Conservation (phyloP, 169 alveolate species). For the Neospora caninum region DNA sequence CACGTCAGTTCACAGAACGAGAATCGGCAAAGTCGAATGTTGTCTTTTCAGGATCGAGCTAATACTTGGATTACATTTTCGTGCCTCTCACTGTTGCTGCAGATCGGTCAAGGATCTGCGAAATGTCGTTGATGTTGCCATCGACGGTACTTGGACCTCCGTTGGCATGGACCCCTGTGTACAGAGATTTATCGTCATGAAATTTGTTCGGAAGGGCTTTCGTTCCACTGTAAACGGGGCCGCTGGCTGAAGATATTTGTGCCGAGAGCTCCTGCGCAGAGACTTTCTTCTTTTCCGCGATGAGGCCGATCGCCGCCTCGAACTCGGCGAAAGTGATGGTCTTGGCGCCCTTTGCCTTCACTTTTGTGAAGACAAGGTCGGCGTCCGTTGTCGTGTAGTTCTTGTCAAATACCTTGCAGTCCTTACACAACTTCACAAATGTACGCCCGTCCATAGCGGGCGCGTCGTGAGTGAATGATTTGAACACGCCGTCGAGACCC, state of each 20-base stretch:
- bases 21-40: too few species aligned
- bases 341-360: conserved; percentile 80
- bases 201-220: conserved; percentile 86
- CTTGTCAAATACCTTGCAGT: conserved; percentile 78
- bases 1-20: too few species aligned
- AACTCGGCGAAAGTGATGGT: conserved; percentile 78
- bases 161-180: conserved; percentile 88
- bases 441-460: conserved; percentile 84
- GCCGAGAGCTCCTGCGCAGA: conserved; percentile 71
- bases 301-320: conserved; percentile 75
- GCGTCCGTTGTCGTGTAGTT: conserved; percentile 82
- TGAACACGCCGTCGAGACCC: conserved; percentile 76
- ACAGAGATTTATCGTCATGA: conserved; percentile 86
- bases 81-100: conserved; percentile 63
- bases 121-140: conserved; percentile 73
- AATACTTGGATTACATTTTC: conserved; percentile 31
- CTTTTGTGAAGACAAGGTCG: conserved; percentile 83
- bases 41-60: too few species aligned
- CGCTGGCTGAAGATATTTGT: conserved; percentile 78
- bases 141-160: conserved; percentile 90
- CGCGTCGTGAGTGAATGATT: conserved; percentile 79
- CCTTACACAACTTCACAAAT: conserved; percentile 82
- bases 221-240: conserved; percentile 88
- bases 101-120: conserved; percentile 72
- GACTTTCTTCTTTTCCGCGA: conserved; percentile 75